These are phyloP conservation scores for Austroboletus festivus DNA, from an alignment of 768 basidiomycete genomes.

Conservation along the genomic window DNA sequence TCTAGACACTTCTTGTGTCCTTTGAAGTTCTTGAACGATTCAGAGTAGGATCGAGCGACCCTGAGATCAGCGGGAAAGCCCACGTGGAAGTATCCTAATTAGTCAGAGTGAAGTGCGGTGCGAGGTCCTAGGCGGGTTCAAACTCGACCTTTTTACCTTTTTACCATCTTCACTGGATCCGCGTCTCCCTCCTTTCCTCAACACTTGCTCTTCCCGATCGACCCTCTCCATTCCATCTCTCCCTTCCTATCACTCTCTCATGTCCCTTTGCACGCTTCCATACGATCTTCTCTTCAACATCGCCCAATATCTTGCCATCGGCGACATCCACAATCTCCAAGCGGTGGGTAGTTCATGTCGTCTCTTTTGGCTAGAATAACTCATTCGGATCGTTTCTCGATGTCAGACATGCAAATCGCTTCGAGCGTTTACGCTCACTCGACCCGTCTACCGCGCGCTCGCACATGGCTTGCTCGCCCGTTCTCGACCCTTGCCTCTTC, in stretches of 20 bases:
- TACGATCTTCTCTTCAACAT: slow-evolving; percentile 73
- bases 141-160: slow-evolving; percentile 5
- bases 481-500: slow-evolving; percentile 65
- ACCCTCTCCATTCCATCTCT: background rate
- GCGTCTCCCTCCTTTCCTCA: slow-evolving; percentile 1
- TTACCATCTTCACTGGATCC: slow-evolving; percentile 17
- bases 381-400: background rate
- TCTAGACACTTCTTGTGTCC: no score
- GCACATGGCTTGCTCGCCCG: slow-evolving; percentile 59
- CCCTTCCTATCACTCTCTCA: slow-evolving; percentile 1
- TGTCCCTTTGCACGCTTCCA: slow-evolving; percentile 47
- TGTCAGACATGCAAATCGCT: slow-evolving; percentile 60
- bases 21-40: no score
- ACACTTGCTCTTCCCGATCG: slow-evolving; percentile 3
- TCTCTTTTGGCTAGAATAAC: background rate
- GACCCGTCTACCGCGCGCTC: slow-evolving; percentile 65
- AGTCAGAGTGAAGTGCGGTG: slow-evolving; percentile 6
- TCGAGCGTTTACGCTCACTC: slow-evolving; percentile 57
- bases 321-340: slow-evolving; percentile 60
- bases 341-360: slow-evolving; percentile 42
- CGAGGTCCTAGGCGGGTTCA: slow-evolving; percentile 7
- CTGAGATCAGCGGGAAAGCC: background rate
- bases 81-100: slow-evolving; percentile 11
- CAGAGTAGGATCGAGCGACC: no score
- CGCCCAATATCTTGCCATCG: slow-evolving; percentile 56